Evolutionary conservation across 495 filamentous ascomycete species (phyloP).

Genomic region (Penicillium simplicissimum): DNA sequence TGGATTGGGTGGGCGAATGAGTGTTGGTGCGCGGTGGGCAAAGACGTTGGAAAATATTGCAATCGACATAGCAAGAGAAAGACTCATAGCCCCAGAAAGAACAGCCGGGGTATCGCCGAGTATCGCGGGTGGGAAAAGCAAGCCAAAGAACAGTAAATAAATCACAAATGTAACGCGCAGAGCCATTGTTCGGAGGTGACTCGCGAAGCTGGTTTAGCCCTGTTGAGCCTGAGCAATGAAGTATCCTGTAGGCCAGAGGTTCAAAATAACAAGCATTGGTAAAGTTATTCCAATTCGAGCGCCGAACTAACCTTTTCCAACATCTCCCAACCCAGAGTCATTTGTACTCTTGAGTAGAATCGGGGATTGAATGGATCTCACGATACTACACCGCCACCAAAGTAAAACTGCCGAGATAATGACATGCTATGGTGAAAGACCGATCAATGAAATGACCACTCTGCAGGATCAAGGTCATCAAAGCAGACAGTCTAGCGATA

Average conservation of each 20-base stretch:
- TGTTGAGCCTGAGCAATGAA: not conserved
- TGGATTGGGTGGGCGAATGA: not conserved
- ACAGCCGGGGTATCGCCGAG: not conserved
- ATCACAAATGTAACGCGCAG: not conserved
- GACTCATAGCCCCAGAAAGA: not conserved
- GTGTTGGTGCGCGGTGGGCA: not conserved
- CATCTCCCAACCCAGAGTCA: too few relatives aligned
- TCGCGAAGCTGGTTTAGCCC: not conserved
- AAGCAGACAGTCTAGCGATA: not conserved
- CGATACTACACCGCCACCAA: not conserved
- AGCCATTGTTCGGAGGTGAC: not conserved
- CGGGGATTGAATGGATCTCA: not conserved
- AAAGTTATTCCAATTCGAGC: too few relatives aligned
- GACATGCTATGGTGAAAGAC: not conserved
- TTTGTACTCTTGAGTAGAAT: not conserved
- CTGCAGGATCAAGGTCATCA: not conserved
- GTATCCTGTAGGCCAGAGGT: too few relatives aligned
- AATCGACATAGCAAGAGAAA: not conserved
- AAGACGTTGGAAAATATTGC: not conserved
- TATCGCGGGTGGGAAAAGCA: not conserved
- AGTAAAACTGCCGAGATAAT: not conserved
- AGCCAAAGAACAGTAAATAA: not conserved
- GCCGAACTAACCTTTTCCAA: too few relatives aligned
- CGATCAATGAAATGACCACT: not conserved
- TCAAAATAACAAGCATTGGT: not conserved